These are phyloP conservation scores for Candida sphagnicola DNA, from an alignment of 805 yeast genomes.

Conservation along the genomic window DNA sequence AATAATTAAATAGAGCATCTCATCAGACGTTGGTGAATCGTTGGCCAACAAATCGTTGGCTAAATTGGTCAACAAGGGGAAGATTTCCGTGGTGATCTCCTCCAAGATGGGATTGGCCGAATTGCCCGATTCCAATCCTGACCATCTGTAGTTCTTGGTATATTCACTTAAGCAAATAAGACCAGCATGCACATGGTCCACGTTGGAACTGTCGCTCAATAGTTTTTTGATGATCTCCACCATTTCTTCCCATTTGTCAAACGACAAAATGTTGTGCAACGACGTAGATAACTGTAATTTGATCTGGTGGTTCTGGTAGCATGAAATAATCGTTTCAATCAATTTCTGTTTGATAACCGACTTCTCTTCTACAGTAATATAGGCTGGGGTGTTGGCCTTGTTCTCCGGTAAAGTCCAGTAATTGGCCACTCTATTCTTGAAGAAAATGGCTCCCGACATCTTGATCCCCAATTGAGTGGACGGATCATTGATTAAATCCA, in stretches of 20 bases:
- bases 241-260: constrained; percentile 44
- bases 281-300: constrained; percentile 58
- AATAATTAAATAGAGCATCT: constrained; percentile 36
- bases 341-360: constrained; percentile 40
- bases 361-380: constrained; percentile 32
- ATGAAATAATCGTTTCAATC: constrained; percentile 38
- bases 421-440: constrained; percentile 37
- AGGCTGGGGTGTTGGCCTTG: constrained; percentile 14
- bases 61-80: constrained; percentile 34
- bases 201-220: constrained; percentile 23
- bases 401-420: constrained; percentile 37
- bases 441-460: constrained; percentile 40
- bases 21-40: constrained; percentile 20
- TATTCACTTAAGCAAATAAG: constrained; percentile 39
- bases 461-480: constrained; percentile 35
- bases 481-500: constrained; percentile 46
- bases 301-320: constrained; percentile 31
- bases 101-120: constrained; percentile 36
- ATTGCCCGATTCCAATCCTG: constrained; percentile 42
- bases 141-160: constrained; percentile 38
- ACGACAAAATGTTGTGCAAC: constrained; percentile 48
- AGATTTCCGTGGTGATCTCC: constrained; percentile 29
- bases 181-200: constrained; percentile 37
- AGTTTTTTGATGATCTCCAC: constrained; percentile 35
- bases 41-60: constrained; percentile 22